Conservation (phyloP, 352 stramenopile genomes). For the Globisporangium okanoganense region DNA sequence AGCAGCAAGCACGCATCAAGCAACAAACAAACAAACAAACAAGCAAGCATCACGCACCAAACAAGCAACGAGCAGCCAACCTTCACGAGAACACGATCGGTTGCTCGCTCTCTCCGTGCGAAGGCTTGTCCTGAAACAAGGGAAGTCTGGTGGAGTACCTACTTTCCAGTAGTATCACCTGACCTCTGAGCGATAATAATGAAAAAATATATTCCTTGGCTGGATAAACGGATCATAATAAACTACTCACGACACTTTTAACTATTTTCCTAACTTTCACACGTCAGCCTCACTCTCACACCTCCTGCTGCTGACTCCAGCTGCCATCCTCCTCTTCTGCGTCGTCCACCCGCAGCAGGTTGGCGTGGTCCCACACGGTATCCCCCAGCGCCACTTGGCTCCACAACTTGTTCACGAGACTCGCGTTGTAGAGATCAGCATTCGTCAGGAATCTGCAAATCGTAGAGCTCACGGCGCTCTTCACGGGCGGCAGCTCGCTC, state of each 20-base stretch:
- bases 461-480: slow-evolving; percentile 45
- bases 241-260: not conserved
- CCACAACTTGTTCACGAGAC: slow-evolving; percentile 81
- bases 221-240: too few relatives aligned
- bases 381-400: slow-evolving; percentile 72
- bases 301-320: slow-evolving; percentile 6
- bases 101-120: too few relatives aligned
- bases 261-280: not conserved
- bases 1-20: too few relatives aligned
- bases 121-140: too few relatives aligned
- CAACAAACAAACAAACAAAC: too few relatives aligned
- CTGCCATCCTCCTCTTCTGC: not conserved
- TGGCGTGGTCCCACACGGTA: slow-evolving; percentile 74
- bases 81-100: too few relatives aligned
- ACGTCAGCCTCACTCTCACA: not conserved
- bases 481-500: slow-evolving; percentile 45
- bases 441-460: slow-evolving; percentile 79
- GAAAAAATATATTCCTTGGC: too few relatives aligned
- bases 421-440: slow-evolving; percentile 78
- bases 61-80: too few relatives aligned
- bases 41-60: too few relatives aligned
- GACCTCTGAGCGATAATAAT: too few relatives aligned
- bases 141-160: too few relatives aligned
- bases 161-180: too few relatives aligned
- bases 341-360: slow-evolving; percentile 38